A percentile compares a stretch with the other conserved stretches of the same genome.
phyloP scores from a whole-genome alignment of 345 rosid species.

The Adansonia digitata region DNA sequence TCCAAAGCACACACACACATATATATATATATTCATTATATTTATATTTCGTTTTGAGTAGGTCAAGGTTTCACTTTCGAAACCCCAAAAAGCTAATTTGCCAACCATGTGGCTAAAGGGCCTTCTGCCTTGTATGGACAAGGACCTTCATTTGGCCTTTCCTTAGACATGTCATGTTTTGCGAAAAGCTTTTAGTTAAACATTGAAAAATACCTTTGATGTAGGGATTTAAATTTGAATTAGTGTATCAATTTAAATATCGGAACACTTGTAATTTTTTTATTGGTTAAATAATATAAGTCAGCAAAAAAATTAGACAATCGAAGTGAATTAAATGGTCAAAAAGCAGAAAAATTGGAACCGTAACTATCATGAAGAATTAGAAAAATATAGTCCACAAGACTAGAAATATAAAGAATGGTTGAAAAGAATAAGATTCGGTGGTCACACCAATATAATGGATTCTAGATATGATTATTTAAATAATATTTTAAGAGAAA shows the following conservation, averaged over 20 bases:
- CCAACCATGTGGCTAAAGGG: neutral
- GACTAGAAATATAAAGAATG: neutral
- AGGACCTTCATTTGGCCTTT: neutral
- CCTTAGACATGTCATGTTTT: neutral
- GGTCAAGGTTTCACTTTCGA: slow-evolving; percentile 15
- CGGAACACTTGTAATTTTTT: too few relatives aligned
- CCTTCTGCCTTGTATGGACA: neutral
- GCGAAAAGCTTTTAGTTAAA: neutral
- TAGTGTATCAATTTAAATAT: too few relatives aligned
- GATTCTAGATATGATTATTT: too few relatives aligned
- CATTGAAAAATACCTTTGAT: neutral
- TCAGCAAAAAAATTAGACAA: too few relatives aligned
- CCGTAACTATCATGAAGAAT: neutral
- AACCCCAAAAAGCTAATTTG: neutral
- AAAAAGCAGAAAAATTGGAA: neutral
- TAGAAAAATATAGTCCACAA: neutral
- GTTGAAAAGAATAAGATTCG: neutral
- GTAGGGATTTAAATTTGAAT: neutral
- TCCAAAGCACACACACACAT: neutral
- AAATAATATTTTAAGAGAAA: too few relatives aligned
- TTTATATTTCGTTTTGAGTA: neutral
- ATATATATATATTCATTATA: neutral
- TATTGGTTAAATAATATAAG: neutral
- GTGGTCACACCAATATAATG: too few relatives aligned
- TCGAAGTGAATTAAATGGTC: neutral